Base-by-base conservation (phyloP, 441 rosid genomes). In the Arabidopsis hybrid region DNA sequence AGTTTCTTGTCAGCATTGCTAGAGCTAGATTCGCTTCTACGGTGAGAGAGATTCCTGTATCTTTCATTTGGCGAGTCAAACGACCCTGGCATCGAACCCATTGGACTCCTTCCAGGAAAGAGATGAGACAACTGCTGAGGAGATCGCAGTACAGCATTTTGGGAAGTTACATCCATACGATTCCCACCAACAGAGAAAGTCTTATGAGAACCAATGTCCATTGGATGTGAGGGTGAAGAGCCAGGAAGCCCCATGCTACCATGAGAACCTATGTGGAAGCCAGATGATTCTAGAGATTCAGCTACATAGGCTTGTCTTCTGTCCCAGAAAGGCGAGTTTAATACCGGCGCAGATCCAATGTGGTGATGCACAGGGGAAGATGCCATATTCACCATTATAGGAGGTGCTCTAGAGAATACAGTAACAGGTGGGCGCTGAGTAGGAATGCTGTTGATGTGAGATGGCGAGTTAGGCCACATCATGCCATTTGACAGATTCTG, bases 291-390 rank as follows among this genome's bases (percentile, higher is more conserved):
- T 35, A 86, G 87, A 71, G 93, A 87, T 62, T 85, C 93, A 71
- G 80, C 84, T 39, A 72, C 72, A 76, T 71, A 87, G 35, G 86
- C 64, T 47, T 82, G 86, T 67, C 81, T 82, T 80, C 86, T 87
- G 51, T 89, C 93, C 93, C 93, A 89, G 69, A 83, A 79, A 66
- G 87, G 79, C 21, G 86, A 83, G 79, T 89, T 87, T 69, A 85
- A 83, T 26, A 85, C 84, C 3, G 91, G 91, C 6, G 88, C 89
- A 14, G 94, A 87, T 69, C 94, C 94, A 75, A 87, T 82, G 70
- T 86, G 89, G 77, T 85, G 91, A 69, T 84, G 85, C 76, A 78
- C 84, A 71, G 91, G 88, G 6, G 89, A 83, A 16, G 89, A 83
- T 49, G 79, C 79, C 50, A 83, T 66, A 67, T 83, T 85, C 79